Conservation (phyloP, 192 early-diverging fungal genomes). For the Allomyces javanicus region DNA sequence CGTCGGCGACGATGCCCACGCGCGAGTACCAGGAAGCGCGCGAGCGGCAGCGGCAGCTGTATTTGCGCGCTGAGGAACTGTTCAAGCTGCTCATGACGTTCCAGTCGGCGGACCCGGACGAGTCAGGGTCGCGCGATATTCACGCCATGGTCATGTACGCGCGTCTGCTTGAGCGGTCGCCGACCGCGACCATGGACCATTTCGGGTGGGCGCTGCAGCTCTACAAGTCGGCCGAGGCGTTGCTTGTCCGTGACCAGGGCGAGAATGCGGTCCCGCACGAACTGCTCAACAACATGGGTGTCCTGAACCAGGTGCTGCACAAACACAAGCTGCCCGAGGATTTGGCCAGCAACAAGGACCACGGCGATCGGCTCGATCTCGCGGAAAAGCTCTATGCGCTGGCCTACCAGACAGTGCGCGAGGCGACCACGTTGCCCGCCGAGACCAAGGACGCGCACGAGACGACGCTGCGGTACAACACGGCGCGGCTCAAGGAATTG, state of each 20-base stretch:
- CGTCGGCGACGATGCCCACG: background rate
- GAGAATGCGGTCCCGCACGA: constrained; percentile 21
- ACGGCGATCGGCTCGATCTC: constrained; percentile 12
- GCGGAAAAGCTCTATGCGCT: constrained; percentile 15
- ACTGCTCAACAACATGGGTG: constrained; percentile 78
- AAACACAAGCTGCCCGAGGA: too few relatives aligned
- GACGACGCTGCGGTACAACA: constrained; percentile 54
- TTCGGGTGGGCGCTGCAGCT: too few relatives aligned
- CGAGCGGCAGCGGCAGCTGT: background rate
- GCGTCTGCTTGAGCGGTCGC: background rate
- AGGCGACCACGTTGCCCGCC: background rate
- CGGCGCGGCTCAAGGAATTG: constrained; percentile 19
- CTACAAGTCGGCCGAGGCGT: too few relatives aligned
- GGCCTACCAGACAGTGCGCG: background rate
- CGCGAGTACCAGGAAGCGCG: background rate
- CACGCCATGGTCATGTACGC: background rate
- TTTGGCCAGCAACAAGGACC: too few relatives aligned
- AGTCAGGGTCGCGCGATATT: background rate
- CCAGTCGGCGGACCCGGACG: background rate
- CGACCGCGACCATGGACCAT: background rate
- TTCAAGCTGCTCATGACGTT: background rate
- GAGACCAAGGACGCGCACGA: constrained; percentile 6
- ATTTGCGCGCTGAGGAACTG: background rate
- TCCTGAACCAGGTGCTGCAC: constrained; percentile 1
- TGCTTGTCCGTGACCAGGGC: constrained; percentile 8